Evolutionary conservation across 1,284 basidiomycete genomes (phyloP), one percentile per base, ranked within the genome.

Genomic region (Puccinia coronata): DNA sequence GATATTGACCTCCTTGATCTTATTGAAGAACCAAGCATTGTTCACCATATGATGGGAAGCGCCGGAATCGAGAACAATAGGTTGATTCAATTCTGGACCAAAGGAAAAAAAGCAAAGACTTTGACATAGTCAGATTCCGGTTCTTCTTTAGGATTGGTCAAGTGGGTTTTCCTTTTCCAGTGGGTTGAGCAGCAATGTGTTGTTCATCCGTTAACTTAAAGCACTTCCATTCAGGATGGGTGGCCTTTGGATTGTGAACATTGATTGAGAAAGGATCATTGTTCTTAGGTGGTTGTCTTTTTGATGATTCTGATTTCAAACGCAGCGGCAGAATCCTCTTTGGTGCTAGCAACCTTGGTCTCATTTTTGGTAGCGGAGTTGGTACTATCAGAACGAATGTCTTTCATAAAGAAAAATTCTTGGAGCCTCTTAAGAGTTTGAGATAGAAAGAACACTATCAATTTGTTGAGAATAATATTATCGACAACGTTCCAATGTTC

Each of bases 1-100:
- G 3, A 67, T 41, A n/a, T 67, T n/a, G 12, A 41, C 18, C 1
- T 23, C 23, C 11, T 28, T 41, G 23, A 12, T 43, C 6, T 41
- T 67, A 1, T n/a, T n/a, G 65, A 67, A n/a, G 20, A 43, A 9
- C 12, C 6, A 6, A 2, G 2, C 31, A 43, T 67, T 39, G 9
- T 67, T 67, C 2, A 67, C 39, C 39, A 67, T 67, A 25, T 67
- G 65, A 8, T 47, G 65, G 1, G 65, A 67, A 28, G 65, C 65
- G 14, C 65, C 65, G 9, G 65, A 43, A 25, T 67, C 65, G 1
- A 67, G n/a, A n/a, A n/a, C n/a, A n/a, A n/a, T n/a, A 25, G 18
- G 47, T 20, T n/a, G n/a, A n/a, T n/a, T n/a, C n/a, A n/a, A n/a
- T n/a, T n/a, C n/a, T n/a, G n/a, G n/a, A n/a, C n/a, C n/a, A n/a